Evolutionary conservation across 495 filamentous ascomycete species (phyloP).

Genomic region (Bryoglossum gracile): DNA sequence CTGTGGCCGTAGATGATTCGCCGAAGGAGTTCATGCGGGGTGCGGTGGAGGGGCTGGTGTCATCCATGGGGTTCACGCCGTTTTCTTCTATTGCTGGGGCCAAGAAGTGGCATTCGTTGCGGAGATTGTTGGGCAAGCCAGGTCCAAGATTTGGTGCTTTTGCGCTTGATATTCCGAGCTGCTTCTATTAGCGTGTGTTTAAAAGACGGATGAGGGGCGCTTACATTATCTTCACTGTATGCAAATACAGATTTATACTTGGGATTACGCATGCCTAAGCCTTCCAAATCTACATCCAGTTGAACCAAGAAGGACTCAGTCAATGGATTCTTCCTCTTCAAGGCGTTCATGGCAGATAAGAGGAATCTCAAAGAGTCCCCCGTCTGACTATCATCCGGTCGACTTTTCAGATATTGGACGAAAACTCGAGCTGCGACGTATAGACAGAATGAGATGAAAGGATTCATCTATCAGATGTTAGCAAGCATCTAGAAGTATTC

Average conservation of each 20-base stretch:
- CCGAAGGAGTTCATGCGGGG: not conserved
- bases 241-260: slow-evolving; percentile 45
- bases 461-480: slow-evolving; percentile 66
- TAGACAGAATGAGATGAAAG: slow-evolving; percentile 91
- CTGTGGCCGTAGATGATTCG: slow-evolving; percentile 5
- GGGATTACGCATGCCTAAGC: slow-evolving; percentile 45
- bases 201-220: slow-evolving; percentile 15
- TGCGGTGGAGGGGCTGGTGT: slow-evolving; percentile 2
- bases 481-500: not conserved
- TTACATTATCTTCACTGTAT: slow-evolving; percentile 42
- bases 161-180: slow-evolving; percentile 18
- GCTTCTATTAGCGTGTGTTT: slow-evolving; percentile 8
- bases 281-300: slow-evolving; percentile 84
- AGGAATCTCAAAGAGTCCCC: slow-evolving; percentile 83
- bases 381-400: slow-evolving; percentile 76
- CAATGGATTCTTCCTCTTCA: slow-evolving; percentile 83
- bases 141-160: slow-evolving; percentile 11
- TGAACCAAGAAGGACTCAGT: slow-evolving; percentile 95
- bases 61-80: slow-evolving; percentile 6
- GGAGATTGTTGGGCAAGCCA: slow-evolving; percentile 4
- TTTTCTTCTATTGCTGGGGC: no score
- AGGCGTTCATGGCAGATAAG: slow-evolving; percentile 76
- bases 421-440: slow-evolving; percentile 94
- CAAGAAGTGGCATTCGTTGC: slow-evolving; percentile 20
- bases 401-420: slow-evolving; percentile 86